Base-by-base conservation (phyloP, 2,329 filamentous ascomycete species). In the Fusarium verticillioides region DNA sequence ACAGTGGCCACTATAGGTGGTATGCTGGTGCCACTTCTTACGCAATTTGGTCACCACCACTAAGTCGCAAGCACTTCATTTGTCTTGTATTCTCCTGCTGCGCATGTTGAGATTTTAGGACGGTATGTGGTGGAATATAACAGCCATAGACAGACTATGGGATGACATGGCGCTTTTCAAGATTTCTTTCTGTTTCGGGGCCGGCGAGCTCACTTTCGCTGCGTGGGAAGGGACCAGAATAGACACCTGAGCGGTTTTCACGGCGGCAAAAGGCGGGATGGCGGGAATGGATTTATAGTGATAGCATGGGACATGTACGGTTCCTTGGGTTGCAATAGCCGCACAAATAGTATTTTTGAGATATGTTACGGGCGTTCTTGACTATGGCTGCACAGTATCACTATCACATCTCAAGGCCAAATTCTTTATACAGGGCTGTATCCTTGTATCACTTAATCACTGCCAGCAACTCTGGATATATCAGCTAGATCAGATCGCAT, bases 31-130 rank as follows among this genome's bases (percentile, higher is more conserved):
- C 94, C 94, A 19, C 85, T 96, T 44, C 82, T 95, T 46, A 94
- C 93, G 26, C 93, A 95, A 77, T 89, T 95, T 73, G 93, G 93
- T 6, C 93, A 95, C 80, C 91, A 92, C 77, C 92, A 94, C 78
- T 88, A 78, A 64, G 37, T 47, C n/a, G 42, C 43, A 64, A 46
- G 21, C 54, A 49, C 40, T 43, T 49, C 44, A 57, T 53, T 64
- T 32, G 58, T 66, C 57, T 28, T 40, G 40, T 61, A 56, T 44
- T 66, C 49, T 28, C 47, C n/a, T 65, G 62, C 70, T 63, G 63
- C 37, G 61, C 50, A 62, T 62, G 53, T 52, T 36, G 59, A 44
- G 50, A 52, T 63, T 28, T 61, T 67, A 28, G 50, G 47, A 54
- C 40, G 53, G 34, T 43, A 46, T 40, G 32, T 37, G 19, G 46